A percentile compares a stretch with the other conserved stretches of the same genome.
phyloP scores from a whole-genome alignment of 345 rosid genomes.

The Dimocarpus longan region DNA sequence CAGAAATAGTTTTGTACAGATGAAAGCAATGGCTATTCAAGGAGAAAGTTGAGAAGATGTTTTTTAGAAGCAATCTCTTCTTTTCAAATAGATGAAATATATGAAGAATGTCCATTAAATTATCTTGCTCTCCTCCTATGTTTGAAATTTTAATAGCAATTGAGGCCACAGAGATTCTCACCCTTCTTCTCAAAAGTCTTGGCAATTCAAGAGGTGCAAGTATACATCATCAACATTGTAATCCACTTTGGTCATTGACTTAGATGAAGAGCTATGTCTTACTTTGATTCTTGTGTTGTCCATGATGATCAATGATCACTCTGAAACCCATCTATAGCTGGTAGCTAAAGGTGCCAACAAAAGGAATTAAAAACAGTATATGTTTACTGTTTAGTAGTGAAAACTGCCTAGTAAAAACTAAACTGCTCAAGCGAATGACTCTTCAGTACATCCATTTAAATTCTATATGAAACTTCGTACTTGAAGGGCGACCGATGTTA shows the following conservation, averaged over 20 bases:
- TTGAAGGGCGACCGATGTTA: neutral
- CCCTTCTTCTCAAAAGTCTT: neutral
- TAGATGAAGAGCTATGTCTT: neutral
- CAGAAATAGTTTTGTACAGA: neutral
- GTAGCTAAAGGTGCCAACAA: neutral
- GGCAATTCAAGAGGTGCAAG: neutral
- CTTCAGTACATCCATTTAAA: neutral
- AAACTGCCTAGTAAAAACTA: neutral
- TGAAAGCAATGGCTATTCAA: neutral
- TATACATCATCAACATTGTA: neutral
- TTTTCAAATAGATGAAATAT: neutral
- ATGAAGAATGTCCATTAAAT: neutral
- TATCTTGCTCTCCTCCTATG: neutral
- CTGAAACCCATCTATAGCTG: neutral
- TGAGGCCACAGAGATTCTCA: neutral
- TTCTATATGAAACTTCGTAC: neutral
- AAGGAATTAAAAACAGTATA: neutral
- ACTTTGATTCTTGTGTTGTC: neutral
- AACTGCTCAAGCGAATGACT: neutral
- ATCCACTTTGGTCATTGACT: neutral
- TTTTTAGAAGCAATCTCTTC: neutral
- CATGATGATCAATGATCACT: neutral
- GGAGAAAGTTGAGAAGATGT: neutral
- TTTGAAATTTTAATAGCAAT: neutral
- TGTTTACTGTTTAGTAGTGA: neutral